A percentile compares a stretch with the other conserved stretches of the same genome.
These are phyloP conservation scores for Starmerella ratchasimensis DNA, from an alignment of 805 yeast genomes.

Conservation along the genomic window DNA sequence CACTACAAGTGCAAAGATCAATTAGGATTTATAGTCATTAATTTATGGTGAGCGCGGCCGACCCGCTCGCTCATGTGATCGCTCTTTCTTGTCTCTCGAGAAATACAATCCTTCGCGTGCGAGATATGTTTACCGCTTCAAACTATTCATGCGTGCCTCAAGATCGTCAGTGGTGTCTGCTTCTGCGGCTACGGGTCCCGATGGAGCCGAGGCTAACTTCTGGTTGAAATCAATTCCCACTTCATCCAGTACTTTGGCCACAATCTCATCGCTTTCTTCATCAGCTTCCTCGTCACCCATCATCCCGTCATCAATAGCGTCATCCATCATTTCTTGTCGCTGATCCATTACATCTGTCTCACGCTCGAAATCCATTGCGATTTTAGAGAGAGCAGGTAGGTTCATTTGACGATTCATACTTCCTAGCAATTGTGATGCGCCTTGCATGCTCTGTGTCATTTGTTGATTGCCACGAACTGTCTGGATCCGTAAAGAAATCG, in stretches of 20 bases:
- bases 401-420: conserved; percentile 88
- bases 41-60: neutral
- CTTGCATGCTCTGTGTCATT: conserved; percentile 89
- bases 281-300: conserved; percentile 76
- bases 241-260: conserved; percentile 84
- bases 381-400: conserved; percentile 71
- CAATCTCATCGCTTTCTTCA: conserved; percentile 74
- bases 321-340: conserved; percentile 97
- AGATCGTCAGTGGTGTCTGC: conserved; percentile 59
- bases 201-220: conserved; percentile 37
- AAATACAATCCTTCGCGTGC: neutral
- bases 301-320: conserved; percentile 93
- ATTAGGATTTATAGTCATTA: neutral
- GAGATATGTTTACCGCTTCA: conserved; percentile 37
- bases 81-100: neutral
- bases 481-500: conserved; percentile 81
- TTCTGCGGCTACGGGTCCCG: conserved; percentile 31
- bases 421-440: conserved; percentile 72
- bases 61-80: too few relatives aligned
- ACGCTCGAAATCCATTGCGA: conserved; percentile 88
- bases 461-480: conserved; percentile 87
- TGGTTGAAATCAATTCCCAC: conserved; percentile 73
- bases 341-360: conserved; percentile 97
- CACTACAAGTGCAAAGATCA: neutral
- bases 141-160: conserved; percentile 75